phyloP scores from a whole-genome alignment of 768 basidiomycete species.

The Glaciozyma antarctica region DNA sequence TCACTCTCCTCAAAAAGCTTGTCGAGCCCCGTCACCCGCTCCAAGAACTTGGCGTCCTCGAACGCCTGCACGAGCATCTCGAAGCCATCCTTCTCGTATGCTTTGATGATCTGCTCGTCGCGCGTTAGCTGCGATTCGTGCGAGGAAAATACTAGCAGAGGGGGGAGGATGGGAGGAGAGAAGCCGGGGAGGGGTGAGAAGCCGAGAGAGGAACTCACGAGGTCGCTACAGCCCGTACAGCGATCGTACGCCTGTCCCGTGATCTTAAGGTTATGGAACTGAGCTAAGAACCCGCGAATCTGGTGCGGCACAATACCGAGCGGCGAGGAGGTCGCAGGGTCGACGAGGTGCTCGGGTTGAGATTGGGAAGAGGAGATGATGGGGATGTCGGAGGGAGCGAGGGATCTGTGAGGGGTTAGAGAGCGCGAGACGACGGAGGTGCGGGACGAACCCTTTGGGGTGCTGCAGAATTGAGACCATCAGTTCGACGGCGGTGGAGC shows the following conservation, averaged over 20 bases:
- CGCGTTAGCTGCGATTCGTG: neutral
- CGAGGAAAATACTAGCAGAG: too few relatives aligned
- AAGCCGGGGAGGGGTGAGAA: neutral
- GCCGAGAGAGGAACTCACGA: conserved; percentile 44
- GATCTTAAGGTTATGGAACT: conserved; percentile 75
- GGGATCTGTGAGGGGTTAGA: conserved; percentile 20
- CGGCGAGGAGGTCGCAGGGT: conserved; percentile 40
- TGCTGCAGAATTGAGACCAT: conserved; percentile 82
- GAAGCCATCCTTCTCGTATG: conserved; percentile 72
- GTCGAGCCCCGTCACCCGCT: conserved; percentile 67
- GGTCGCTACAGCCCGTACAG: conserved; percentile 84
- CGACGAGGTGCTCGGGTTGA: neutral
- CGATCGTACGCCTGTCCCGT: conserved; percentile 73
- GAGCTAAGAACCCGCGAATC: conserved; percentile 75
- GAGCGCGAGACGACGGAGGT: too few relatives aligned
- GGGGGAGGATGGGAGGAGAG: neutral
- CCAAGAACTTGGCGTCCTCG: conserved; percentile 67
- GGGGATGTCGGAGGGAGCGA: conserved; percentile 32
- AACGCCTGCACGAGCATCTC: conserved; percentile 69
- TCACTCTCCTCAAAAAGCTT: conserved; percentile 66
- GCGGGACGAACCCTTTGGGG: conserved; percentile 58
- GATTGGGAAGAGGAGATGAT: conserved; percentile 32
- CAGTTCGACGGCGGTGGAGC: conserved; percentile 84
- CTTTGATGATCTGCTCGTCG: conserved; percentile 56
- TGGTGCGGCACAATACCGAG: conserved; percentile 90